Evolutionary conservation across 2,329 filamentous ascomycete genomes (phyloP).

Genomic region (Penicillium palitans): DNA sequence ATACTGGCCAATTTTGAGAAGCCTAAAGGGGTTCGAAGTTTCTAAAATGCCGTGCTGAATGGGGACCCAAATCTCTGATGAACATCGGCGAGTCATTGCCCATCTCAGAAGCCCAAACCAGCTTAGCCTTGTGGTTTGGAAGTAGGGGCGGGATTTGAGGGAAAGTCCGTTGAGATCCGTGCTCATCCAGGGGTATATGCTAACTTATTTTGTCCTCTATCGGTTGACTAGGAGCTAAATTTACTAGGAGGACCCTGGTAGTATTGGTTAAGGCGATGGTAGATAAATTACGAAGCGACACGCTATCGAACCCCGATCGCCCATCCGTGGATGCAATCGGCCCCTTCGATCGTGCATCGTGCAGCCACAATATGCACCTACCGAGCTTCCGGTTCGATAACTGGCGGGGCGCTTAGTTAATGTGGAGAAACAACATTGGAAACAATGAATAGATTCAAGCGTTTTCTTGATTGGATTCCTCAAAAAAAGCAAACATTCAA

Average conservation of each 20-base stretch:
- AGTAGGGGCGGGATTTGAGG: too few relatives aligned
- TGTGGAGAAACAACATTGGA: neutral
- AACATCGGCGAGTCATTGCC: neutral
- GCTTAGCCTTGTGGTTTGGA: neutral
- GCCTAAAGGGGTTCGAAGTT: neutral
- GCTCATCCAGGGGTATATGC: neutral
- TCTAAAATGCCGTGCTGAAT: neutral
- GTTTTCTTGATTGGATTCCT: neutral
- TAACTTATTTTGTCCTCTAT: neutral
- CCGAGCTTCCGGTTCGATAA: neutral
- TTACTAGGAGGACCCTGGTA: neutral
- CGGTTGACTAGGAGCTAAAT: neutral
- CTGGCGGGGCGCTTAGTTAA: neutral
- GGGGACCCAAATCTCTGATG: neutral
- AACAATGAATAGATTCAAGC: neutral
- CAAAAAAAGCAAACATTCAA: slow-evolving; percentile 4
- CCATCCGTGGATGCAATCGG: neutral
- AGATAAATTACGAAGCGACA: neutral
- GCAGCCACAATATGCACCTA: neutral
- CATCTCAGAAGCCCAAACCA: neutral
- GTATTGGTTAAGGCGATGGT: neutral
- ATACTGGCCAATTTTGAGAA: neutral
- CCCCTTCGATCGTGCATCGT: neutral
- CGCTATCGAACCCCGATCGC: neutral
- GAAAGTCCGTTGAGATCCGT: neutral